phyloP scores from a whole-genome alignment of 2,329 filamentous ascomycete genomes.

The Nannizziopsis barbatae region DNA sequence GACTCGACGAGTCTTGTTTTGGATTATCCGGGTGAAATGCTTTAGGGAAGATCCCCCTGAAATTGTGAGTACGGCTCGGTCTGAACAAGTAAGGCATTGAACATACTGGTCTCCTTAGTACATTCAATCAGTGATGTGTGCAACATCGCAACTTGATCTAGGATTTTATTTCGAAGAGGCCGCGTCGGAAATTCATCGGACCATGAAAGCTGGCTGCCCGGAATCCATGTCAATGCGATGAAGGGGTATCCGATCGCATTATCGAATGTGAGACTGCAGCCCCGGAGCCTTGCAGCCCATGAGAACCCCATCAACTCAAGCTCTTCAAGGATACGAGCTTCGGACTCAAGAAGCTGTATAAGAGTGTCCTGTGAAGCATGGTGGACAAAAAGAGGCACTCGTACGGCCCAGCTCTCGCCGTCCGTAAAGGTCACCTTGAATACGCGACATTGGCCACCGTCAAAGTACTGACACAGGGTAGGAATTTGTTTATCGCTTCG shows the following conservation, averaged over 20 bases:
- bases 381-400: conserved; percentile 1
- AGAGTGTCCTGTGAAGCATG: conserved; percentile 1
- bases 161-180: conserved; percentile 4
- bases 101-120: too few species aligned
- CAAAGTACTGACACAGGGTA: background rate
- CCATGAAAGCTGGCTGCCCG: background rate
- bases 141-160: too few species aligned
- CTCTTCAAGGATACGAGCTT: conserved; percentile 3
- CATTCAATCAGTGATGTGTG: too few species aligned
- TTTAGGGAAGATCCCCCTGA: too few species aligned
- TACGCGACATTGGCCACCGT: conserved; percentile 8
- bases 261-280: conserved; percentile 2
- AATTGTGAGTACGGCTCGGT: too few species aligned
- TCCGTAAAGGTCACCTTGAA: conserved; percentile 10
- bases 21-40: too few species aligned
- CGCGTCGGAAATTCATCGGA: too few species aligned
- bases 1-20: too few species aligned
- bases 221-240: conserved; percentile 7
- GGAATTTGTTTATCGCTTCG: background rate
- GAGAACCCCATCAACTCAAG: conserved; percentile 2
- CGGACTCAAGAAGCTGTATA: background rate
- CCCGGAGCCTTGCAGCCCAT: conserved; percentile 6
- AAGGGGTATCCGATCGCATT: conserved; percentile 6
- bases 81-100: too few species aligned
- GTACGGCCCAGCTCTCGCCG: conserved; percentile 6